Evolutionary conservation across 1,139 yeast genomes (phyloP), one percentile per base, ranked within the genome.

Genomic region (Pichia sp.): DNA sequence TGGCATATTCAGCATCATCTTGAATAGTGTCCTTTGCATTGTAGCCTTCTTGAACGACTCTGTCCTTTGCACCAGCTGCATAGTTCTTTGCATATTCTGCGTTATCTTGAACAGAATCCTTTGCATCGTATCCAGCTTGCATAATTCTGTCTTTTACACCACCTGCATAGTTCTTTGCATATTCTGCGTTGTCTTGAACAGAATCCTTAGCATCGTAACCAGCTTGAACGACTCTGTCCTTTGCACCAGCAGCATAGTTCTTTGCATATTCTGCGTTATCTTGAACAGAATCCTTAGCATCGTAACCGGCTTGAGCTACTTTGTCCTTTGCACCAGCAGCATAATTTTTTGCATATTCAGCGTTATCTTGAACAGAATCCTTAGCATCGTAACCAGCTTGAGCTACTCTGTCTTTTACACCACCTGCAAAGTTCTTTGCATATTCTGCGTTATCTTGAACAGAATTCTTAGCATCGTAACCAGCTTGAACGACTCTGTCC

Each of bases 391-490:
- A 37, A 16, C 41, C 46, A 7, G 38, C 49, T 35, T 43, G 42
- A n/a, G 18, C 40, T 10, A 35, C 28, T 11, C 38, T 27, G 20
- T 40, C 44, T 14, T 35, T 41, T 1, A 11, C 31, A n/a, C 34
- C 46, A 3, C 27, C 37, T 4, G 54, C 55, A 8, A 44, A 42
- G 5, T 39, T 42, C 27, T 50, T 49, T 1, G 55, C 51, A 23
- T 43, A 26, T 14, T 42, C 41, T 3, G 42, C 48, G 15, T 40
- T 33, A 6, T 37, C 40, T 14, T 32, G 31, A 20, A 33, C 46
- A 5, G 14, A 14, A 4, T 37, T 32, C 16, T 41, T 43, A 1
- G 41, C 34, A 32, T 35, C 21, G 22, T 34, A 24, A 23, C 41
- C 41, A 5, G 42, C 46, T 10, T 35, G 28, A 15, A 37, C 44